Base-by-base conservation (phyloP, 331 rosid species). In the Rhamnella rubrinervis region DNA sequence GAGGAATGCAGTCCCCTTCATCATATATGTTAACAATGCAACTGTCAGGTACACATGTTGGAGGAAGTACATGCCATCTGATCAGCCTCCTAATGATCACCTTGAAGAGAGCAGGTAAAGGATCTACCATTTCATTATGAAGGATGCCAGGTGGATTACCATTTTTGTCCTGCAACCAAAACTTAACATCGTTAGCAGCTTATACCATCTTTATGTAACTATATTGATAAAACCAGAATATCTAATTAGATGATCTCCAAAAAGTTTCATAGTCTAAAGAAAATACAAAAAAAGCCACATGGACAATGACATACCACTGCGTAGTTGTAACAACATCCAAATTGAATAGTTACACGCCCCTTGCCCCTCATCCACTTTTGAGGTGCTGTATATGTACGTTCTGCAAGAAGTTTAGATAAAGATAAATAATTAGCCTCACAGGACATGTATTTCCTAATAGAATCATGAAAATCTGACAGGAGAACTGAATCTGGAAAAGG, bases 1-100 rank as follows among this genome's bases (percentile, higher is more conserved):
- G 97, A 67, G 99, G 99, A 74, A 95, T 91, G 28, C 96, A 95
- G 78, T 95, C 97, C 72, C 96, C 99, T 82, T 95, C 93, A 6
- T 95, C 92, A 38, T 95, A 95, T 57, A 95, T 77, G 81, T 95
- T 95, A 55, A 95, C 99, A 23, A 95, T 91, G 85, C 99, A 95
- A 67, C 99, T 95, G 68, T 95, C 96, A 46, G 99, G 99, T 57
- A 91, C 88, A 72, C 97, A 87, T n/a, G 93, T 71, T 44, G 92
- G 89, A 40, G 99, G 96, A 72, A 95, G 85, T 44, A 95, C 97
- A 61, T 91, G 97, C 99, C 99, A 95, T 59, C 53, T 71, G 59
- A 95, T 84, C 73, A 95, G 76, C 82, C 99, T 89, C 62, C 86
- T 80, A 59, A 95, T 89, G 73, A 95, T 95, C 84, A 95, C 96